These are phyloP conservation scores for Colletotrichum simmondsii DNA, from an alignment of 2,329 filamentous ascomycete species.

Conservation along the genomic window DNA sequence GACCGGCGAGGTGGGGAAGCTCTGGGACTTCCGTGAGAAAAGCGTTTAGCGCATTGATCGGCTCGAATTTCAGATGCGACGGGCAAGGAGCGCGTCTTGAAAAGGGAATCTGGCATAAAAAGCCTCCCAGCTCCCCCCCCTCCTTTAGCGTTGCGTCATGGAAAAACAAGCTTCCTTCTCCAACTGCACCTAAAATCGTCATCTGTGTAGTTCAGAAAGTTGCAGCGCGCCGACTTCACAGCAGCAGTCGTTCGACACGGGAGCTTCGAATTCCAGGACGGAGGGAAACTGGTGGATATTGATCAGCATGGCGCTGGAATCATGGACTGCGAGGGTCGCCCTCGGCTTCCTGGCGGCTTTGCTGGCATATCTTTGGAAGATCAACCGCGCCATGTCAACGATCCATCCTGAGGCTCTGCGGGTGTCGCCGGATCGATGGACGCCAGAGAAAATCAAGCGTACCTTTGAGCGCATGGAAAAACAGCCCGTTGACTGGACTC, in stretches of 20 bases:
- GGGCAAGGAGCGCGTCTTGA: conserved; percentile 7
- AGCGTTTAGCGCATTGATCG: conserved; percentile 22
- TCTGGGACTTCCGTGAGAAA: background rate
- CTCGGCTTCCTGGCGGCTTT: conserved; percentile 25
- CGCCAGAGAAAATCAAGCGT: conserved; percentile 45
- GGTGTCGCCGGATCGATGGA: conserved; percentile 48
- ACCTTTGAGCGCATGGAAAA: conserved; percentile 48
- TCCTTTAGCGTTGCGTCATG: conserved; percentile 14
- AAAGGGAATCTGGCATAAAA: conserved; percentile 13
- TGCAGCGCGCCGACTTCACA: background rate
- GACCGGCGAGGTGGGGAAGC: conserved; percentile 14
- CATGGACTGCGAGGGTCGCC: conserved; percentile 15
- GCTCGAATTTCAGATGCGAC: conserved; percentile 9
- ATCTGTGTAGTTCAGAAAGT: background rate
- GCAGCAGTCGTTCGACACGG: background rate
- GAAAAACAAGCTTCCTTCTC: conserved; percentile 19
- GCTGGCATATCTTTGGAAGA: conserved; percentile 47
- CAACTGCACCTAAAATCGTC: background rate
- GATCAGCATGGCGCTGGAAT: conserved; percentile 18
- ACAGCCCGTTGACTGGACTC: conserved; percentile 50
- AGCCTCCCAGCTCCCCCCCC: background rate
- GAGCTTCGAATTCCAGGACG: background rate
- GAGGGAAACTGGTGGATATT: background rate
- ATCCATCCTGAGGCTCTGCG: conserved; percentile 49
- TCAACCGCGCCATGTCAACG: conserved; percentile 49